Base-by-base conservation (phyloP, 306 rosid genomes). In the Oxytropis ochrocephala region DNA sequence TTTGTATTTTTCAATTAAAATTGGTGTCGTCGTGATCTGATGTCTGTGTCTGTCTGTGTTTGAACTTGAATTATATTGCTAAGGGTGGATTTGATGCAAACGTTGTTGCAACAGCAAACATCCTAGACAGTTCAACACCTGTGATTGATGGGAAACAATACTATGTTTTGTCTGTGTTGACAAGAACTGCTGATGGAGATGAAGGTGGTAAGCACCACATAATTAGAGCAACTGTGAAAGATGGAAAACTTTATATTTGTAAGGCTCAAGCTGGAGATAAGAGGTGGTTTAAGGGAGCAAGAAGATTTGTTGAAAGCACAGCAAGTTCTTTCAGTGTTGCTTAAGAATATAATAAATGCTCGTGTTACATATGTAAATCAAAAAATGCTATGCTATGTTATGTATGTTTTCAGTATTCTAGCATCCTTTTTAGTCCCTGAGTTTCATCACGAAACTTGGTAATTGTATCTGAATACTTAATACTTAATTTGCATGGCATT, bases 231-330 rank as follows among this genome's bases (percentile, higher is more conserved):
- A 42, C 95, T 2, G 95, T 94, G 36, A 94, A 87, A 63, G 91
- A 83, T 32, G 97, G 97, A 5, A 94, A 91, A 70, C 92, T 94
- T 18, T 94, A 84, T 84, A 83, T 94, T 33, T 87, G 89, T 84
- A 94, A 94, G 85, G 97, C 97, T 32, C 99, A 94, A 80, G 99
- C 99, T 6, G 99, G 99, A 47, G 99, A 94, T 84, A 94, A 94
- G 89, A 84, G 99, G 81, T 94, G 99, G 99, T 94, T 94, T 60
- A 91, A 94, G 76, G 99, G 99, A 67, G 96, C 95, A 63, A 91
- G 89, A 85, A 94, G 53, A 82, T 94, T 64, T 58, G 96, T 94
- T 6, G 99, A 94, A 86, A 84, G 51, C 57, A 30, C 95, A 60
- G 82, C 91, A 16, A 33, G 61, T 79, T 94, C 99, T 48, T 94